phyloP scores from a whole-genome alignment of 2,329 filamentous ascomycete genomes.

The Paraphaeosphaeria sporulosa region DNA sequence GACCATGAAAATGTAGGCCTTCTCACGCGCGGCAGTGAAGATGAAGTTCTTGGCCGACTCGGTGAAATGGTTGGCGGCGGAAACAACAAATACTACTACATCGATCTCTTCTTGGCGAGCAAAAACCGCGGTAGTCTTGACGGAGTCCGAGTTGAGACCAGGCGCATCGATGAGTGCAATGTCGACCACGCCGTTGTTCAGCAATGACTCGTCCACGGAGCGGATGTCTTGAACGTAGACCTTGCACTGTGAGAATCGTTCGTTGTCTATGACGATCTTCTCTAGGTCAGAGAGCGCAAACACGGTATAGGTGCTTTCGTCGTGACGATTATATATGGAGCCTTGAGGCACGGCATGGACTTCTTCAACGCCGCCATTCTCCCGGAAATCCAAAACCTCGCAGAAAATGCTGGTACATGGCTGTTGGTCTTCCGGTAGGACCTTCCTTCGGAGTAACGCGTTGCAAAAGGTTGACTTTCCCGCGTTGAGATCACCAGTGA shows the following conservation, averaged over 20 bases:
- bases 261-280: conserved; percentile 87
- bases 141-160: conserved; percentile 92
- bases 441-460: conserved; percentile 88
- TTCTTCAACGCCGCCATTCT: conserved; percentile 91
- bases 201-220: conserved; percentile 86
- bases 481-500: conserved; percentile 95
- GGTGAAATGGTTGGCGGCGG: conserved; percentile 96
- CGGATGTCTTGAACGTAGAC: conserved; percentile 93
- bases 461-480: conserved; percentile 99
- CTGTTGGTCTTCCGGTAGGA: conserved; percentile 95
- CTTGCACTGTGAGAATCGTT: conserved; percentile 92
- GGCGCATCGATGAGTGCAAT: conserved; percentile 97
- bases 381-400: conserved; percentile 89
- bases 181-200: conserved; percentile 97
- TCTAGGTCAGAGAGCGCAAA: conserved; percentile 81
- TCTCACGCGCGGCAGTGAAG: conserved; percentile 91
- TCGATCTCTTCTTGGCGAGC: conserved; percentile 98
- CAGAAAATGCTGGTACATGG: conserved; percentile 99
- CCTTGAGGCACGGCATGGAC: conserved; percentile 94
- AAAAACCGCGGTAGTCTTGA: conserved; percentile 97
- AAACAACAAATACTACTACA: conserved; percentile 97
- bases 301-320: conserved; percentile 93
- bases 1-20: conserved; percentile 98
- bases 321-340: conserved; percentile 79
- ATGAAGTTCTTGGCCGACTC: conserved; percentile 98